Conservation (phyloP, 495 filamentous ascomycete genomes). For the Clohesyomyces aquaticus region DNA sequence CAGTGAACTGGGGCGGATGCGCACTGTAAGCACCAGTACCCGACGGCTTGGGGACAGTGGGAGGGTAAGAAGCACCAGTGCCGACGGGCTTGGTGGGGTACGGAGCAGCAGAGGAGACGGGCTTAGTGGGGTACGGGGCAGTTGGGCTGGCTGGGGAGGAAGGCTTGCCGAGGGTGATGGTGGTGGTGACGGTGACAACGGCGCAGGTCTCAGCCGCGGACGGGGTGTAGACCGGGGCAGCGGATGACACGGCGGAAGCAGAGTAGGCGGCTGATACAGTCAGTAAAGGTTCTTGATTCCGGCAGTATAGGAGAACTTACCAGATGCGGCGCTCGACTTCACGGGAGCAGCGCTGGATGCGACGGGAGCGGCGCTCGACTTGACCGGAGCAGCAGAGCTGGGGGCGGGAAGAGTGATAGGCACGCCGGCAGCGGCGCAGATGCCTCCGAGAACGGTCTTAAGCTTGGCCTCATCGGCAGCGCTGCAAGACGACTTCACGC, state of each 20-base stretch:
- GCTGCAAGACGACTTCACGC: conserved; percentile 6
- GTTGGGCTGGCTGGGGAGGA: not conserved
- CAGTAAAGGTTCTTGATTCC: too few relatives aligned
- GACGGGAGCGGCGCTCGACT: not conserved
- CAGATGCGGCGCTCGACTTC: not conserved
- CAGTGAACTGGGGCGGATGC: conserved; percentile 14
- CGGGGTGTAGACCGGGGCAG: not conserved
- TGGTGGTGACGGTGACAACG: conserved; percentile 9
- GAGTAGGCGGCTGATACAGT: too few relatives aligned
- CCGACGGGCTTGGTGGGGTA: conserved; percentile 7
- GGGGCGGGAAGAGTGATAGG: conserved; percentile 9
- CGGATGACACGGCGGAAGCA: too few relatives aligned
- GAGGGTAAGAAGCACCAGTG: conserved; percentile 2
- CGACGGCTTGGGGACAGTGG: not conserved
- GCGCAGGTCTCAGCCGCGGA: conserved; percentile 3
- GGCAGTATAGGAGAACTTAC: too few relatives aligned
- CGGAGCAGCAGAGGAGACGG: conserved; percentile 13
- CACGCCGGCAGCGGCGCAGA: conserved; percentile 18
- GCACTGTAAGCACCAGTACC: conserved; percentile 6
- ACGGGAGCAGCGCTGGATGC: not conserved
- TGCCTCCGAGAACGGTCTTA: conserved; percentile 14
- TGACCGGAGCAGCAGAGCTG: conserved; percentile 3
- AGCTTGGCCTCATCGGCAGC: conserved; percentile 19
- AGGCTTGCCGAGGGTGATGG: conserved; percentile 10
- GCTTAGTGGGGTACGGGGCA: conserved; percentile 14